Conservation (phyloP, 1,284 basidiomycete genomes). For the Boletus chippewaensis region DNA sequence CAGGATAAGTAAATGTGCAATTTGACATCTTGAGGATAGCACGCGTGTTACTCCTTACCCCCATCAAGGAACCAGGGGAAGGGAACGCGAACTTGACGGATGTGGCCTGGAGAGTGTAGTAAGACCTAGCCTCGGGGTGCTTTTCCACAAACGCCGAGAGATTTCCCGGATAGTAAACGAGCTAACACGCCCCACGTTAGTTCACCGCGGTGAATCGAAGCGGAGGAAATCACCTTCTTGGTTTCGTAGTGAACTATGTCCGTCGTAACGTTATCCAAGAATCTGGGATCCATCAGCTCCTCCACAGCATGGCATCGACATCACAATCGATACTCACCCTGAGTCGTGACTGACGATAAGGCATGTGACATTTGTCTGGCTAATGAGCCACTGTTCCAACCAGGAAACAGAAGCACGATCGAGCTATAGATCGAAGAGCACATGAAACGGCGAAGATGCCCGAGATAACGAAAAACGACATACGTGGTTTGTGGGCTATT, state of each 20-base stretch:
- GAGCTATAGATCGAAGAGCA: conserved; percentile 43
- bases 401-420: conserved; percentile 89
- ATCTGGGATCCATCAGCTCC: conserved; percentile 42
- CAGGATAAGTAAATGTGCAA: conserved; percentile 95
- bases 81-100: conserved; percentile 97
- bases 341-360: conserved; percentile 98
- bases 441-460: conserved; percentile 21
- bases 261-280: conserved; percentile 95
- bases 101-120: conserved; percentile 94
- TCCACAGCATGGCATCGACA: conserved; percentile 10
- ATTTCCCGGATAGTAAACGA: conserved; percentile 94
- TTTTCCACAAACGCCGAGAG: conserved; percentile 86
- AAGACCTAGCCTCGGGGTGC: conserved; percentile 93
- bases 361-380: conserved; percentile 82
- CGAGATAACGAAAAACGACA: conserved; percentile 31
- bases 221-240: conserved; percentile 62
- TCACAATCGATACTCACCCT: conserved; percentile 48
- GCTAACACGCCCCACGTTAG: conserved; percentile 37
- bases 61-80: conserved; percentile 93
- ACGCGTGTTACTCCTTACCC: conserved; percentile 93
- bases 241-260: conserved; percentile 98
- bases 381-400: conserved; percentile 86
- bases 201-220: conserved; percentile 18
- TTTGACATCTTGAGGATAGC: conserved; percentile 92
- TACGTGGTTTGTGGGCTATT: conserved; percentile 88